Percentiles rank a stretch among this genome's conserved stretches.
Evolutionary conservation across 306 rosid species (phyloP).

Genomic region (Arachis stenosperma): DNA sequence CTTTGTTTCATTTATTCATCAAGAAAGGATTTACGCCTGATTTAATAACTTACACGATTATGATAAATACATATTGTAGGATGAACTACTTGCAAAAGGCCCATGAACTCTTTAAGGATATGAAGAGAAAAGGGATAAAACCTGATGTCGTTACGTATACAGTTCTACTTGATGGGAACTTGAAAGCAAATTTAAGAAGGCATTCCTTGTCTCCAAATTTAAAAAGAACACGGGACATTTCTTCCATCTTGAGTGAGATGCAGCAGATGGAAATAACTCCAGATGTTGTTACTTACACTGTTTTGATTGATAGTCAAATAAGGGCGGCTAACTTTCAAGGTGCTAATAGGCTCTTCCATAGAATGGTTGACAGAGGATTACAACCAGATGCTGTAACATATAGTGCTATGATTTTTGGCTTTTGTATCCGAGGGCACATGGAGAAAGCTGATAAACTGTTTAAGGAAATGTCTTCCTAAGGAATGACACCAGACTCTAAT

Average conservation of each 20-base stretch:
- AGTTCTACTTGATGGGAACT: conserved; percentile 66
- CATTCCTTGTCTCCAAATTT: conserved; percentile 3
- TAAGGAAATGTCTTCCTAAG: conserved; percentile 60
- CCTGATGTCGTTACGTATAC: conserved; percentile 78
- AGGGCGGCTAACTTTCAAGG: conserved; percentile 55
- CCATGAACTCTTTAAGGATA: conserved; percentile 62
- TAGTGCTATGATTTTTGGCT: conserved; percentile 60
- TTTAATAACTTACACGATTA: conserved; percentile 68
- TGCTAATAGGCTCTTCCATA: conserved; percentile 57
- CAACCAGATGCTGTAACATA: conserved; percentile 74
- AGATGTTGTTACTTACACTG: conserved; percentile 70
- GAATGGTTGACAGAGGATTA: conserved; percentile 64
- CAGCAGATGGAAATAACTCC: conserved; percentile 59
- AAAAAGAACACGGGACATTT: conserved; percentile 35
- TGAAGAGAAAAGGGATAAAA: conserved; percentile 65
- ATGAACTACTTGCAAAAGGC: conserved; percentile 62
- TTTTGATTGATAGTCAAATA: conserved; percentile 64
- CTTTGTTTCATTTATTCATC: conserved; percentile 52
- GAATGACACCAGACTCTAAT: conserved; percentile 47
- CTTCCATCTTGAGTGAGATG: conserved; percentile 77
- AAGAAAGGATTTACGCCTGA: conserved; percentile 57
- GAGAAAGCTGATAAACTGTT: conserved; percentile 49
- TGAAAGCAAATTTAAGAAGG: conserved; percentile 42
- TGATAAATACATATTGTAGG: conserved; percentile 77
- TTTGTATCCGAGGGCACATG: too few relatives aligned